Conservation (phyloP, 2,329 filamentous ascomycete genomes). For the Stenocarpella maydis region DNA sequence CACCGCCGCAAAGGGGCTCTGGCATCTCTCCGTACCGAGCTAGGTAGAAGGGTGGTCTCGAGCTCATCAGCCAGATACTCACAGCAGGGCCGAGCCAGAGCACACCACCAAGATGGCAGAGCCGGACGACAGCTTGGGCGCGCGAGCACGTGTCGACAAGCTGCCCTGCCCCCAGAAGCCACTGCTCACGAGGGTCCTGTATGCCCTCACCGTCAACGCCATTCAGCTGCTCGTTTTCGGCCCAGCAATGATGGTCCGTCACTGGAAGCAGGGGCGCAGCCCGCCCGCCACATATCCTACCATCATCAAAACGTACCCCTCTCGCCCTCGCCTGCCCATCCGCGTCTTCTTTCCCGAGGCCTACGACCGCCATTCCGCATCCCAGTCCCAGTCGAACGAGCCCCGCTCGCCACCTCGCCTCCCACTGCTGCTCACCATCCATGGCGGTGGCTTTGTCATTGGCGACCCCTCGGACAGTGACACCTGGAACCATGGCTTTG, state of each 20-base stretch:
- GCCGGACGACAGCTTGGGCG: neutral
- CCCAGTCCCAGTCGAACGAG: neutral
- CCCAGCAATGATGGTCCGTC: constrained; percentile 15
- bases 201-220: neutral
- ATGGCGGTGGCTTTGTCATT: constrained; percentile 60
- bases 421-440: constrained; percentile 58
- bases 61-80: too few relatives aligned
- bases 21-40: too few relatives aligned
- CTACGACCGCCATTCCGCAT: constrained; percentile 37
- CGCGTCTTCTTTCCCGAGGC: constrained; percentile 51
- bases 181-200: constrained; percentile 20
- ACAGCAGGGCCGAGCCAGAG: too few relatives aligned
- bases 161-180: neutral
- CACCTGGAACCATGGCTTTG: constrained; percentile 54
- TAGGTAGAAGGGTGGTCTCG: too few relatives aligned
- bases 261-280: constrained; percentile 15
- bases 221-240: constrained; percentile 25
- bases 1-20: too few relatives aligned
- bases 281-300: constrained; percentile 12
- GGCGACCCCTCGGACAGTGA: constrained; percentile 55
- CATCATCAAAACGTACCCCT: constrained; percentile 30
- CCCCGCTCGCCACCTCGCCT: constrained; percentile 38
- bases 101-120: neutral
- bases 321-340: constrained; percentile 30
- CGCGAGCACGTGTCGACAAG: neutral